These are phyloP conservation scores for Colletotrichum tamarilloi DNA, from an alignment of 2,329 filamentous ascomycete species.

Conservation along the genomic window DNA sequence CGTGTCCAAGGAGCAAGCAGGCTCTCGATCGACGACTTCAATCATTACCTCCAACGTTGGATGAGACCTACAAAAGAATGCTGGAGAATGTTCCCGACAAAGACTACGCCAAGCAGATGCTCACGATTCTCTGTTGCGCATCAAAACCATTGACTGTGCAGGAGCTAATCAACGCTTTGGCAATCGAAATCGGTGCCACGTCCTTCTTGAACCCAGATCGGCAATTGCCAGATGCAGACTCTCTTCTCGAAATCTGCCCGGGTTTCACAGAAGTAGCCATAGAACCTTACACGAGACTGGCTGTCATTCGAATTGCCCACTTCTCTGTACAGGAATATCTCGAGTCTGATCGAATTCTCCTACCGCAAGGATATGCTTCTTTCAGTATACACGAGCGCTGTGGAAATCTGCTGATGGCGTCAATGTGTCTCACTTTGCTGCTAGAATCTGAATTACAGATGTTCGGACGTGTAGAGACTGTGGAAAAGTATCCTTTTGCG, in stretches of 20 bases:
- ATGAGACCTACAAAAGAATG: background rate
- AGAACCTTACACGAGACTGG: fast-evolving
- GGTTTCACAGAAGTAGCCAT: background rate
- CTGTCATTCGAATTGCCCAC: background rate
- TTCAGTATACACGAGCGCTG: background rate
- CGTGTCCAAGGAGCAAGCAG: background rate
- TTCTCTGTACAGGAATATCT: background rate
- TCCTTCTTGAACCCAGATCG: background rate
- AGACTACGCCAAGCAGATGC: background rate
- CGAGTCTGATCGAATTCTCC: background rate
- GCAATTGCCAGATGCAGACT: background rate
- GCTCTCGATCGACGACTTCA: background rate
- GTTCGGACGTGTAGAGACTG: background rate
- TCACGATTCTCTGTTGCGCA: background rate
- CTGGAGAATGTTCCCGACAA: background rate
- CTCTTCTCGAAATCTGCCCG: background rate
- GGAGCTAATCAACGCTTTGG: background rate
- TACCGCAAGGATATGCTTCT: background rate
- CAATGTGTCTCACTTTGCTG: background rate
- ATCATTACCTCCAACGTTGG: background rate
- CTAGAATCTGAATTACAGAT: background rate
- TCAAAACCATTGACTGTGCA: background rate
- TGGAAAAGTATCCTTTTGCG: background rate
- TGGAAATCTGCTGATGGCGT: background rate
- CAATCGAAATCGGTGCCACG: background rate